Base-by-base conservation (phyloP, 2,329 filamentous ascomycete genomes). In the Botrytis deweyae region DNA sequence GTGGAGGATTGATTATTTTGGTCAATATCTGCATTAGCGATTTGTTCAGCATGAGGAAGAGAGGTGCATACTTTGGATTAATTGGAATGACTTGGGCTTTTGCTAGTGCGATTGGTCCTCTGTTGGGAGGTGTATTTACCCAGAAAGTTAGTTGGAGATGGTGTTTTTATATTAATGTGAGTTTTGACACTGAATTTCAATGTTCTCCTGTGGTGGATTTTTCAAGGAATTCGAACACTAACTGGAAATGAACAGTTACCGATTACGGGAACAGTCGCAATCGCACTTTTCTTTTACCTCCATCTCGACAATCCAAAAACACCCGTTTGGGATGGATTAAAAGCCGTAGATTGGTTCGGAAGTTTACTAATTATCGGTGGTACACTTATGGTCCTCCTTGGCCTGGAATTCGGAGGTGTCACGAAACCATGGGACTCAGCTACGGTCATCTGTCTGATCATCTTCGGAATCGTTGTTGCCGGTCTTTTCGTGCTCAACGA, bases 311-410 rank as follows among this genome's bases (percentile, higher is more conserved):
- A 88, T 5, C 91, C 91, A 0, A 86, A 85, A 52, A 93, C 91
- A 0, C 87, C 90, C 0, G 81, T 93, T 3, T 82, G 84, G 74
- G 83, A 88, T 58, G 91, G 91, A 0, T 82, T 93, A 14, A 88
- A 88, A 75, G 88, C 88, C 0, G 84, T 89, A 36, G 88, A 89
- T 78, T 89, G 88, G 87, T 75, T 84, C 9, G 92, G 92, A 1
- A 89, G 87, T 1, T 72, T 91, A 18, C 84, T 87, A 3, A 87
- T 91, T 25, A 84, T 88, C 25, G 92, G 92, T 61, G 93, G 91
- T 33, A 95, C 93, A 0, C 85, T 97, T 33, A 95, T 97, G 93
- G 86, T 97, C 76, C 88, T 97, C 6, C 89, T 97, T 61, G 95
- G 94, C 0, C 88, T 97, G 18, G 92, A 97, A 80, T 93, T 95